Evolutionary conservation across 768 basidiomycete genomes (phyloP).

Genomic region (Ephemerocybe angulata): DNA sequence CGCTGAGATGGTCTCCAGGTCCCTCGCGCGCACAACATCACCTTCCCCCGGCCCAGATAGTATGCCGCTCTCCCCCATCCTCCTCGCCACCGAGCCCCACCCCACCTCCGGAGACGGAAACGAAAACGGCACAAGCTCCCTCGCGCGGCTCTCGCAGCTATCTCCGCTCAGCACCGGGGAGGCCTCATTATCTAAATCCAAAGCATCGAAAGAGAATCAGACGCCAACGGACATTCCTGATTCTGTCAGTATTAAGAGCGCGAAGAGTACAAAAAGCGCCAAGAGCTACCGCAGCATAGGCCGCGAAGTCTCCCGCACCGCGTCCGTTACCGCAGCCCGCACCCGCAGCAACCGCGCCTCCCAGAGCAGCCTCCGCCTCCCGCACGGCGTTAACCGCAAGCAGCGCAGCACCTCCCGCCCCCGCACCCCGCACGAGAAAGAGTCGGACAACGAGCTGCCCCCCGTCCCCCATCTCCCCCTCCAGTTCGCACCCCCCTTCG

Average conservation of each 20-base stretch:
- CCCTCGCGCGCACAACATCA: conserved; percentile 15
- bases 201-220: conserved; percentile 20
- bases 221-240: conserved; percentile 30
- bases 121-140: conserved; percentile 5
- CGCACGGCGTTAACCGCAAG: conserved; percentile 27
- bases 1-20: conserved; percentile 43
- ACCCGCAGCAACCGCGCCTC: conserved; percentile 61
- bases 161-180: conserved; percentile 18
- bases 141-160: conserved; percentile 6
- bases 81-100: conserved; percentile 6
- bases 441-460: conserved; percentile 22
- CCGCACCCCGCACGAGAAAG: conserved; percentile 16
- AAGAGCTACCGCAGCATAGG: conserved; percentile 28
- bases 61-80: conserved; percentile 14
- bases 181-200: conserved; percentile 13
- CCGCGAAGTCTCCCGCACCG: conserved; percentile 28
- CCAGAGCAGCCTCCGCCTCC: conserved; percentile 64
- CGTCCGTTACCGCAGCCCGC: conserved; percentile 60
- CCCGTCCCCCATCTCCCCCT: conserved; percentile 32
- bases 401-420: conserved; percentile 17
- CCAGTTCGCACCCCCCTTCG: conserved; percentile 21
- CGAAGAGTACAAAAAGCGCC: conserved; percentile 31
- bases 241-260: conserved; percentile 37
- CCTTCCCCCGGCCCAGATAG: conserved; percentile 16
- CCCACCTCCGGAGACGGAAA: conserved; percentile 8